phyloP scores from a whole-genome alignment of 768 basidiomycete genomes.

The Tephrocybe sp. region DNA sequence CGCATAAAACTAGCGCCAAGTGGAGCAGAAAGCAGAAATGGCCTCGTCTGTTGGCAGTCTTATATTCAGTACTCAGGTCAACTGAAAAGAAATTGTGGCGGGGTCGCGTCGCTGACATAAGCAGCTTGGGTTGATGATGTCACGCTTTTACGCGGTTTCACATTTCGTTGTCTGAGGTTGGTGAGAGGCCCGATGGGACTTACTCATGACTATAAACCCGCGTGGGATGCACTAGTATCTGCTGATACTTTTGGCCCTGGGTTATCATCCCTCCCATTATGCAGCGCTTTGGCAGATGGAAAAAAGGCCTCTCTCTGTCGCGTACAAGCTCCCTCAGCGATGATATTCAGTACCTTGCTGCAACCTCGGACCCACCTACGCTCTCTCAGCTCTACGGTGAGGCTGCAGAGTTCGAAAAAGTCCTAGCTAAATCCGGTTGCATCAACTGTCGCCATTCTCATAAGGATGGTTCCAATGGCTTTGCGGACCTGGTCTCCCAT shows the following conservation, averaged over 20 bases:
- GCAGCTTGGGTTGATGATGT: not conserved
- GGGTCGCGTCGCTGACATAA: not conserved
- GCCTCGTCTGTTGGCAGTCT: too few species aligned
- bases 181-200: not conserved
- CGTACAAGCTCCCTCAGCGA: conserved; percentile 15
- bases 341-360: conserved; percentile 14
- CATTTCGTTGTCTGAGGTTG: conserved; percentile 3
- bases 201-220: too few species aligned
- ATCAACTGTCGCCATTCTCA: conserved; percentile 17
- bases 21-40: too few species aligned
- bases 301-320: conserved; percentile 6
- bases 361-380: conserved; percentile 20
- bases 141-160: conserved; percentile 14
- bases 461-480: conserved; percentile 28
- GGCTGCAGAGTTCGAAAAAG: conserved; percentile 35
- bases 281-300: conserved; percentile 9
- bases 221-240: conserved; percentile 2
- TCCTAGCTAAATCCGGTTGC: conserved; percentile 29
- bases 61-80: too few species aligned
- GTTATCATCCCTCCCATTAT: conserved; percentile 7
- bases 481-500: conserved; percentile 41
- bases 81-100: too few species aligned
- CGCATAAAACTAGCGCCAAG: too few species aligned
- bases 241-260: not conserved
- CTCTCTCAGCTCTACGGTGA: conserved; percentile 37